Conservation (phyloP, 2,329 filamentous ascomycete genomes). For the Phaeosphaeria sp. region DNA sequence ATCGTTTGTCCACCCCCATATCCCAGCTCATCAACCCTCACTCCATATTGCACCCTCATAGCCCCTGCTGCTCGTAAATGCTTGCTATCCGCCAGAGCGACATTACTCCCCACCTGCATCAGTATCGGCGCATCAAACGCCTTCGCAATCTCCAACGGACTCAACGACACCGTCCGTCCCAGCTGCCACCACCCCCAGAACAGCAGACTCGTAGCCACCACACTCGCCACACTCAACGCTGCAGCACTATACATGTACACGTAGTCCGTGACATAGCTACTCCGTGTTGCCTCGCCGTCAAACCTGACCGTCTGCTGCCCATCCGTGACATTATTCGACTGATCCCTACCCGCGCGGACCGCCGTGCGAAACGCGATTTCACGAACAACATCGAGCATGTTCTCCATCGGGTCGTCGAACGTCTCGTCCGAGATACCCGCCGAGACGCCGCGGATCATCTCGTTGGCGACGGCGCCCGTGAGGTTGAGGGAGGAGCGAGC, state of each 20-base stretch:
- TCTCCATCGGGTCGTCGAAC: conserved; percentile 4
- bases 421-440: background rate
- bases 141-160: conserved; percentile 8
- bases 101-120: conserved; percentile 3
- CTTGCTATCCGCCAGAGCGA: conserved; percentile 1
- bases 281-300: background rate
- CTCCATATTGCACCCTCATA: conserved; percentile 1
- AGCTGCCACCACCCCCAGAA: conserved; percentile 9
- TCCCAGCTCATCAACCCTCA: background rate
- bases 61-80: background rate
- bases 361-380: conserved; percentile 8
- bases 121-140: conserved; percentile 7
- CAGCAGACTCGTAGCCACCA: background rate
- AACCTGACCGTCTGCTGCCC: background rate
- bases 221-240: background rate
- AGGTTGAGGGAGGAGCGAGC: background rate
- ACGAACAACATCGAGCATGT: conserved; percentile 4
- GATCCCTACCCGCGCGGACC: conserved; percentile 3
- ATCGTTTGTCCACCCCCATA: background rate
- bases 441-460: background rate
- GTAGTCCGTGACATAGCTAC: conserved; percentile 4
- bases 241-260: conserved; percentile 1
- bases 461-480: conserved; percentile 4
- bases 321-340: conserved; percentile 1
- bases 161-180: conserved; percentile 1